Evolutionary conservation across 495 filamentous ascomycete genomes (phyloP), one percentile per base, ranked within the genome.

Genomic region (Aspergillus carlsbadensis): DNA sequence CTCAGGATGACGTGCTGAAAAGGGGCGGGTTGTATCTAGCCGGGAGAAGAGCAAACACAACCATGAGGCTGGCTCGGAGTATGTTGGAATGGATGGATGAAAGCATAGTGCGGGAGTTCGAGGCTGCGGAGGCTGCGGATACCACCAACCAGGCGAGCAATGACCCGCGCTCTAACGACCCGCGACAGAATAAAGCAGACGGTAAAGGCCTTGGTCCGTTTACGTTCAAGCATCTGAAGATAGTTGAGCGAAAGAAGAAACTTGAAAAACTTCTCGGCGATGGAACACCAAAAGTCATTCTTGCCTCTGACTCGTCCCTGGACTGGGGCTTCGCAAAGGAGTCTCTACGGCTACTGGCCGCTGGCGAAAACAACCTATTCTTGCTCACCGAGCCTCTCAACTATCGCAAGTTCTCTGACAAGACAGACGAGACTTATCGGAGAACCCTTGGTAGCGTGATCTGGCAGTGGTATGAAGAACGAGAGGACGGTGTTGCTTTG

Each of bases 81-180:
- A 96, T 98, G 91, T 73, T 98, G 51, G 94, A 99, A 68, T 99
- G 94, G 94, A 98, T 97, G 91, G 92, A 97, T 64, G 92, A 96
- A 62, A 87, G 81, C 45, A 91, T 99, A 46, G 83, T 96, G 49
- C 82, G 87, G 44, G 92, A 97, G 59, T 95, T 96, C 54, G 95
- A 99, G 70, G 85, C 87, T 2, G 84, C 87, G 2, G 87, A 83
- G 54, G 72, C 76, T 47, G 71, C 64, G 18, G 77, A 80, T 59
- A 67, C 63, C 17, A 69, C 76, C 55, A 75, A 75, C 39, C 67
- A 72, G 11, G 76, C 80, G 43, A 65, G 57, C 18, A 70, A 73
- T 45, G 69, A 63, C 14, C 74, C 76, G 60, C 61, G 62, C 6
- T 50, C 67, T 33, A 66, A 66, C 14, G 69, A 65, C 13, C 68